Conservation (phyloP, 352 stramenopile species). For the Thraustochytrium sp. region DNA sequence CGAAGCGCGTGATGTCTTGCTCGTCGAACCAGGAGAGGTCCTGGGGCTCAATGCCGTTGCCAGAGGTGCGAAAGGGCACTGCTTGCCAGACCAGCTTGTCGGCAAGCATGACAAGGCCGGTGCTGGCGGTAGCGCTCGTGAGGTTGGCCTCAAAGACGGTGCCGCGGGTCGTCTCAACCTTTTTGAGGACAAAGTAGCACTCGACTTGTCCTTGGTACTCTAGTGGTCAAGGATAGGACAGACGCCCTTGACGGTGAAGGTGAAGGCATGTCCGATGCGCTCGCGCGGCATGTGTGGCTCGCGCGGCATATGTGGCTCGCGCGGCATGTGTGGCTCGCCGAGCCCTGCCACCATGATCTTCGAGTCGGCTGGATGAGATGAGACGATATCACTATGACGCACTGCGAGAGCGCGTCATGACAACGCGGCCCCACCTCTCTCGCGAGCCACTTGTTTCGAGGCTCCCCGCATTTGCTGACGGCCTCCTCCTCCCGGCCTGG, state of each 20-base stretch:
- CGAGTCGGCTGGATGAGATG: too few species aligned
- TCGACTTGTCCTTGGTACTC: not conserved
- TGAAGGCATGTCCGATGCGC: not conserved
- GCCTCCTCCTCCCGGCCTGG: too few species aligned
- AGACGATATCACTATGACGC: too few species aligned
- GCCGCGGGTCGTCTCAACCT: not conserved
- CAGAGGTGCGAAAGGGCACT: not conserved
- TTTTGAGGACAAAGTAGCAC: conserved; percentile 23
- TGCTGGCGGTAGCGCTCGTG: not conserved
- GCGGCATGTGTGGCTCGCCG: too few species aligned
- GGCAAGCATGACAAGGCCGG: not conserved
- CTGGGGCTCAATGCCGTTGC: not conserved
- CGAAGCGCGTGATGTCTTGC: not conserved
- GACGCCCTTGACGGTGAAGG: not conserved
- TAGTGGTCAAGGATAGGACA: not conserved
- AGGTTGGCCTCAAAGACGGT: not conserved
- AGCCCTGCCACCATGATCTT: too few species aligned
- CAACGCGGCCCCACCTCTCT: too few species aligned
- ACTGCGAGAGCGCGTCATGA: too few species aligned
- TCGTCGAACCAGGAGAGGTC: not conserved
- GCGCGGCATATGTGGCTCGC: too few species aligned
- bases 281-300: not conserved
- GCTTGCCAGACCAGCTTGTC: not conserved
- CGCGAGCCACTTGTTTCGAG: too few species aligned
- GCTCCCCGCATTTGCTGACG: too few species aligned